phyloP scores from a whole-genome alignment of 805 yeast species.

The Nakazawaea molendinolei region DNA sequence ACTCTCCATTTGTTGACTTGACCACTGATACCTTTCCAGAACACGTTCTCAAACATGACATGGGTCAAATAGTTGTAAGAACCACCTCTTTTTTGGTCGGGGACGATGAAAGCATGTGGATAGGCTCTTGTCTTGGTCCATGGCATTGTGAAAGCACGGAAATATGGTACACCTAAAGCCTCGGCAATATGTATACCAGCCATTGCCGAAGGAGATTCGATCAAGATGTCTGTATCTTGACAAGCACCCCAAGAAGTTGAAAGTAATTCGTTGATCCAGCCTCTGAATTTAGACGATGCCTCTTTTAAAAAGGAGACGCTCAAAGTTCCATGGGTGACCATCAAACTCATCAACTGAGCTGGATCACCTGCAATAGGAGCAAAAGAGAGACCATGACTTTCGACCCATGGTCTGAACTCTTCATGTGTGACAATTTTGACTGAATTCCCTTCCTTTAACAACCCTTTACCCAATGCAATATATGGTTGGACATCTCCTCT shows the following conservation, averaged over 20 bases:
- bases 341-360: constrained; percentile 80
- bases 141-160: constrained; percentile 96
- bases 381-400: constrained; percentile 59
- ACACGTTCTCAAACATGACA: constrained; percentile 84
- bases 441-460: constrained; percentile 72
- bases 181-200: constrained; percentile 95
- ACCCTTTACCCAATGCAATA: constrained; percentile 79
- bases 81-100: constrained; percentile 90
- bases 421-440: constrained; percentile 82
- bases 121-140: constrained; percentile 96
- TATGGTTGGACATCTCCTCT: constrained; percentile 98
- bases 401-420: constrained; percentile 77
- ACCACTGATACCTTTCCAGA: constrained; percentile 87
- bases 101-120: constrained; percentile 94
- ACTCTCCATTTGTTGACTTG: constrained; percentile 88
- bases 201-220: constrained; percentile 96
- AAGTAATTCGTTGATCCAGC: constrained; percentile 77
- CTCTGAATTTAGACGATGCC: constrained; percentile 70
- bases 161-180: constrained; percentile 81
- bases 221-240: constrained; percentile 71
- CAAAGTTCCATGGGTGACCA: constrained; percentile 88
- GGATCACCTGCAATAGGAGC: constrained; percentile 87
- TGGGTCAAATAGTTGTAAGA: constrained; percentile 89
- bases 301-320: constrained; percentile 78
- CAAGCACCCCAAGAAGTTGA: constrained; percentile 81